phyloP scores from a whole-genome alignment of 2,329 filamentous ascomycete species.

The Colletotrichum limetticola region DNA sequence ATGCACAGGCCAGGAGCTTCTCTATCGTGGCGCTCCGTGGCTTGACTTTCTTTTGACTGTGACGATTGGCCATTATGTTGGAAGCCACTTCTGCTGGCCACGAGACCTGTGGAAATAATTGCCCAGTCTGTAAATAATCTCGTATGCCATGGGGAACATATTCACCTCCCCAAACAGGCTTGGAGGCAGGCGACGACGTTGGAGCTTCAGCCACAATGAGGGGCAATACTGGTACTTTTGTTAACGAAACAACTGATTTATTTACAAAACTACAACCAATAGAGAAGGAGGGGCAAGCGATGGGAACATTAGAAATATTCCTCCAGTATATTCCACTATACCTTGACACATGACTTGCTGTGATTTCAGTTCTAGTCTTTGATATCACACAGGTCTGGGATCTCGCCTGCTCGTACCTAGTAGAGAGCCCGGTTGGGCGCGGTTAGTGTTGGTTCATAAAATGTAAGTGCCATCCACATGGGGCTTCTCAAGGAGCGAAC shows the following conservation, averaged over 20 bases:
- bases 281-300: conserved; percentile 25
- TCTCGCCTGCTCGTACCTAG: too few species aligned
- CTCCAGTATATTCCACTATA: not conserved
- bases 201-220: conserved; percentile 31
- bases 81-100: not conserved
- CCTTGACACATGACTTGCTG: not conserved
- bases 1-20: not conserved
- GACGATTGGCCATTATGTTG: not conserved
- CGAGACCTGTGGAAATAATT: not conserved
- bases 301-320: not conserved
- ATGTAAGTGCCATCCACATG: not conserved
- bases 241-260: conserved; percentile 13
- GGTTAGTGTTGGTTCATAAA: not conserved
- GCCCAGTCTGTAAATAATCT: not conserved
- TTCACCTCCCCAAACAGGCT: conserved; percentile 12
- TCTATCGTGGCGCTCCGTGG: not conserved
- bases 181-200: conserved; percentile 1
- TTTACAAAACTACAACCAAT: conserved; percentile 9
- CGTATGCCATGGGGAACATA: not conserved
- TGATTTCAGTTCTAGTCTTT: not conserved
- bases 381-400: not conserved
- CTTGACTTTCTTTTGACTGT: not conserved
- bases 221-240: conserved; percentile 26
- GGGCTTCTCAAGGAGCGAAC: not conserved
- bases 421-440: not conserved